Conservation (phyloP, 192 early-diverging fungal species). For the Funneliformis geosporum region DNA sequence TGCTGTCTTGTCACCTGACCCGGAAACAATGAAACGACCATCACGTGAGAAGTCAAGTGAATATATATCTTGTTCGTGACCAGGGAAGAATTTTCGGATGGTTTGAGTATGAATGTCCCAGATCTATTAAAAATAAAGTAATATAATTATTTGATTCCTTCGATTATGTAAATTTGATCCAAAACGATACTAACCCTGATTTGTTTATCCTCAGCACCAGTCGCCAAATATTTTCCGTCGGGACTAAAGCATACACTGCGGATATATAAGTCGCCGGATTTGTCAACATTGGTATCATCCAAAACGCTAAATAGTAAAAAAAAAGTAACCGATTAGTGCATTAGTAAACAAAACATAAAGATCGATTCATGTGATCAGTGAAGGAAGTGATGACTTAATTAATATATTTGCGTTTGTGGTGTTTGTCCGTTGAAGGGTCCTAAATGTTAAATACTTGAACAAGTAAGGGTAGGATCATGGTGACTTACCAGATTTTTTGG, state of each 20-base stretch:
- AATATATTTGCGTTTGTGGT: too few species aligned
- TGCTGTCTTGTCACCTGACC: slow-evolving; percentile 81
- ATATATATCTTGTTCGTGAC: slow-evolving; percentile 98
- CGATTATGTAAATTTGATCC: too few species aligned
- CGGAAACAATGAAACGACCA: slow-evolving; percentile 87
- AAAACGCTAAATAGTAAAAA: slow-evolving; percentile 58
- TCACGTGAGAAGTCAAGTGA: slow-evolving; percentile 91
- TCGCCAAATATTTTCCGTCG: slow-evolving; percentile 85
- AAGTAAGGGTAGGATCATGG: neutral
- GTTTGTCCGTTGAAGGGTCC: too few species aligned
- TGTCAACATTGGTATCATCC: slow-evolving; percentile 72
- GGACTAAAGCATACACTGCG: slow-evolving; percentile 96
- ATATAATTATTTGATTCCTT: neutral
- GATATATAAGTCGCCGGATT: slow-evolving; percentile 90
- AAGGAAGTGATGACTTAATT: neutral
- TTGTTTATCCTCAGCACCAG: slow-evolving; percentile 94
- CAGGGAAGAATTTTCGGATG: slow-evolving; percentile 69
- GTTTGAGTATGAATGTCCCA: slow-evolving; percentile 67
- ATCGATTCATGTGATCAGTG: slow-evolving; percentile 22
- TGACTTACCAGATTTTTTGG: slow-evolving; percentile 63
- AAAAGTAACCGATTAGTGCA: neutral
- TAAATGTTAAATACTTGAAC: slow-evolving; percentile 12
- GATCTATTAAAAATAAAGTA: slow-evolving; percentile 44
- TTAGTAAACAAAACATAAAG: neutral
- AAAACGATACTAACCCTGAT: slow-evolving; percentile 64